Conservation (phyloP, 116 monocot species). For the Phalaenopsis hybrid region DNA sequence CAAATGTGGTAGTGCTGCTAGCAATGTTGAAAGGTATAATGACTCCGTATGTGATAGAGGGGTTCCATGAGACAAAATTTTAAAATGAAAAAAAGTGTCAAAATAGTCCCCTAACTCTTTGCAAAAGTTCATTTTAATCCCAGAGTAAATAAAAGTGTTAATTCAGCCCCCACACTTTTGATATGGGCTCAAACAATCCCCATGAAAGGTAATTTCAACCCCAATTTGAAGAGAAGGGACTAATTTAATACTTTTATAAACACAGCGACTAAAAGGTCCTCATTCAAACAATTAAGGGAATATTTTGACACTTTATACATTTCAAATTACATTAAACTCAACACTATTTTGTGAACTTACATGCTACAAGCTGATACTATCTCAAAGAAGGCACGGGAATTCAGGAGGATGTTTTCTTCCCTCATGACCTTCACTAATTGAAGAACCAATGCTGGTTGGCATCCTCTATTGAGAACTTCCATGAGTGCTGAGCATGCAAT, state of each 20-base stretch:
- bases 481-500: slow-evolving; percentile 82
- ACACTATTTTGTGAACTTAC: slow-evolving; percentile 34
- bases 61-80: background rate
- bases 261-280: too few species aligned
- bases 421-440: slow-evolving; percentile 69
- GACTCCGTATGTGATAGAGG: background rate
- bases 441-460: slow-evolving; percentile 60
- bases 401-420: slow-evolving; percentile 55
- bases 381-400: slow-evolving; percentile 60
- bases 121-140: too few species aligned
- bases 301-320: background rate
- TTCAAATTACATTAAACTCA: background rate
- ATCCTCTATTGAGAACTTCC: slow-evolving; percentile 68
- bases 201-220: too few species aligned
- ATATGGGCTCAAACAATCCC: too few species aligned
- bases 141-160: too few species aligned
- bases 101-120: too few species aligned
- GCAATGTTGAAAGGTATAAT: background rate
- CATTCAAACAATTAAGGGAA: too few species aligned
- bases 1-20: background rate
- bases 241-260: too few species aligned
- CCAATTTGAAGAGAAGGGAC: too few species aligned
- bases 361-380: slow-evolving; percentile 84
- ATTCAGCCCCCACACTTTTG: too few species aligned
- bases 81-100: too few species aligned